These are phyloP conservation scores for Aureobasidium pullulans DNA, from an alignment of 2,329 filamentous ascomycete genomes.

Conservation along the genomic window DNA sequence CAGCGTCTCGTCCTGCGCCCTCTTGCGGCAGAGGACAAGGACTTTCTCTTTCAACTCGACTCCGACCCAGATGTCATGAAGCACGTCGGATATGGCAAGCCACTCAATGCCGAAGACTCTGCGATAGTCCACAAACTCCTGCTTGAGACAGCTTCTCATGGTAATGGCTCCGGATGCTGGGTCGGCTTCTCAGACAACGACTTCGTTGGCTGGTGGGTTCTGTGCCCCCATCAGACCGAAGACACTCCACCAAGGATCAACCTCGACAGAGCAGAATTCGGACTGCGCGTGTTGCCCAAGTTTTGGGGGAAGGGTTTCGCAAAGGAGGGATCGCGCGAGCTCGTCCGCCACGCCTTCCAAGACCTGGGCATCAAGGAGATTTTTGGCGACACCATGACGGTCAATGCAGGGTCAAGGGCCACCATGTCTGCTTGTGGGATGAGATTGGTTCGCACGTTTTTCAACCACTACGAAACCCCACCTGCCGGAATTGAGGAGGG, in stretches of 20 bases:
- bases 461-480: background rate
- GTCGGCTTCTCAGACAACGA: background rate
- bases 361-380: background rate
- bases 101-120: background rate
- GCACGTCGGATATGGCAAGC: background rate
- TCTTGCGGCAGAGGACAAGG: background rate
- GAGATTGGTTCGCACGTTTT: background rate
- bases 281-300: background rate
- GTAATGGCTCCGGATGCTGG: background rate
- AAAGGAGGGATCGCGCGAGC: background rate
- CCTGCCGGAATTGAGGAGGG: background rate
- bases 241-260: background rate
- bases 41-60: background rate
- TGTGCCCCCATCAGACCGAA: background rate
- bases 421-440: background rate
- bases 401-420: background rate
- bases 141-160: background rate
- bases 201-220: background rate
- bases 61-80: background rate
- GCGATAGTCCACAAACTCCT: background rate
- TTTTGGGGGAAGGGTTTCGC: background rate
- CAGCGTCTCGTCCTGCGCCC: background rate
- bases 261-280: background rate
- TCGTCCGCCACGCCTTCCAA: background rate
- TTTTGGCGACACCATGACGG: background rate